Evolutionary conservation across 805 yeast genomes (phyloP).

Genomic region (Candida piceae): DNA sequence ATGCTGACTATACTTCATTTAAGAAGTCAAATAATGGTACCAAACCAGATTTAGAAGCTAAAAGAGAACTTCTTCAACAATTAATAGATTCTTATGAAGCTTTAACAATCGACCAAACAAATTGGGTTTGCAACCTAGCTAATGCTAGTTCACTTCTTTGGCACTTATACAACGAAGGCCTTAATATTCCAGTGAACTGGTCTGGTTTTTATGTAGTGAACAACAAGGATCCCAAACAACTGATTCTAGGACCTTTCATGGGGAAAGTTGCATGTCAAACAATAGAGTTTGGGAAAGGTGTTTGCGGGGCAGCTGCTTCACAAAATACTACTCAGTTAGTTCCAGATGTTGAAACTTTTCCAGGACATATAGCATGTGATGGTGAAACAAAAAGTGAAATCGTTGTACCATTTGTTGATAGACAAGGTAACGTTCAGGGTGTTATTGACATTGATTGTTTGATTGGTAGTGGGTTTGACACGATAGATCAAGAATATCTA

Average conservation of each 20-base stretch:
- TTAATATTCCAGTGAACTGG: conserved; percentile 70
- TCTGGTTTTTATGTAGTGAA: conserved; percentile 78
- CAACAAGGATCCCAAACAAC: conserved; percentile 32
- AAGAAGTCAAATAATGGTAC: conserved; percentile 15
- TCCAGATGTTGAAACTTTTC: conserved; percentile 67
- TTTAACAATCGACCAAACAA: conserved; percentile 52
- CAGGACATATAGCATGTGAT: conserved; percentile 97
- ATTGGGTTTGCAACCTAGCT: conserved; percentile 88
- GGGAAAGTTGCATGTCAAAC: conserved; percentile 95
- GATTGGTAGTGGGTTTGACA: conserved; percentile 59
- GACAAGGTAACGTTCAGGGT: conserved; percentile 45
- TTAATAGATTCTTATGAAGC: conserved; percentile 62
- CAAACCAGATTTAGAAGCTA: conserved; percentile 1
- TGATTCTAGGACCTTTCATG: conserved; percentile 88
- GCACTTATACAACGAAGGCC: conserved; percentile 69
- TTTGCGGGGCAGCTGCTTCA: conserved; percentile 82
- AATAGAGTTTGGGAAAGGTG: conserved; percentile 77
- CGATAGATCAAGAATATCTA: conserved; percentile 51
- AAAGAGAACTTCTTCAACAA: conserved; percentile 52
- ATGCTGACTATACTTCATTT: conserved; percentile 73
- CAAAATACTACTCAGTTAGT: conserved; percentile 64
- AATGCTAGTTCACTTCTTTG: conserved; percentile 84
- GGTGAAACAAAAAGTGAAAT: conserved; percentile 91
- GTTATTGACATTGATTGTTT: conserved; percentile 87
- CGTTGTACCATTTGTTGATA: conserved; percentile 70